Evolutionary conservation across 2,329 filamentous ascomycete genomes (phyloP), one percentile per base, ranked within the genome.

Genomic region (Colletotrichum viniferum): DNA sequence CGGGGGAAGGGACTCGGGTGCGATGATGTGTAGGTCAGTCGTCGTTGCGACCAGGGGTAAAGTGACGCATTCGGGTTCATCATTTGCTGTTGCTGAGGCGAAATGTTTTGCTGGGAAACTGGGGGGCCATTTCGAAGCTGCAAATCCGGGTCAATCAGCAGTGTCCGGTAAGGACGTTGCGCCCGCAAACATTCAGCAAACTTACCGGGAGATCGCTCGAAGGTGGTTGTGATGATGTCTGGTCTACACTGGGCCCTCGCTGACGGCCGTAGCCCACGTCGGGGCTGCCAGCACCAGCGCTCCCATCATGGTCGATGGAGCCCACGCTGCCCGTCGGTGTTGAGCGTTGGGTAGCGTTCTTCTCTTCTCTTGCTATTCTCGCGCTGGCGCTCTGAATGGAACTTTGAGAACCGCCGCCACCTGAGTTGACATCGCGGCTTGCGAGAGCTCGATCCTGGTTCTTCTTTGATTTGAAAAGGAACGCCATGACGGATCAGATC

Each of bases 41-140:
- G 92, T 76, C 95, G 93, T 83, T 98, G 95, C 77, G 96, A 98
- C 97, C 97, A 99, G 1, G 97, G 97, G 82, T 98, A 99, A 70
- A 98, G 91, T 7, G 95, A 95, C 55, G 93, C 88, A 84, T 96
- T 97, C 55, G 92, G 90, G 77, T 92, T 90, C 66, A 71, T 56
- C 71, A 68, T 67, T 65, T 69, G 77, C 48, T 74, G 76, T 58
- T 74, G 74, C 28, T 69, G 72, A 28, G 73, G 63, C 26, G 71
- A 60, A 30, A 73, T 36, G 28, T 73, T 73, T 48, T 76, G 73
- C 8, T 71, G 71, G 78, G 84, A 82, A 43, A 83, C 75, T 21
- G 82, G 82, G 78, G 87, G 82, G 80, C 86, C 90, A 81, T 91
- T 93, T 78, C 90, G 90, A 79, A 89, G 86, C 88, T 93, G 82